Base-by-base conservation (phyloP, 2,329 filamentous ascomycete species). In the Aspergillus spinulosporus region DNA sequence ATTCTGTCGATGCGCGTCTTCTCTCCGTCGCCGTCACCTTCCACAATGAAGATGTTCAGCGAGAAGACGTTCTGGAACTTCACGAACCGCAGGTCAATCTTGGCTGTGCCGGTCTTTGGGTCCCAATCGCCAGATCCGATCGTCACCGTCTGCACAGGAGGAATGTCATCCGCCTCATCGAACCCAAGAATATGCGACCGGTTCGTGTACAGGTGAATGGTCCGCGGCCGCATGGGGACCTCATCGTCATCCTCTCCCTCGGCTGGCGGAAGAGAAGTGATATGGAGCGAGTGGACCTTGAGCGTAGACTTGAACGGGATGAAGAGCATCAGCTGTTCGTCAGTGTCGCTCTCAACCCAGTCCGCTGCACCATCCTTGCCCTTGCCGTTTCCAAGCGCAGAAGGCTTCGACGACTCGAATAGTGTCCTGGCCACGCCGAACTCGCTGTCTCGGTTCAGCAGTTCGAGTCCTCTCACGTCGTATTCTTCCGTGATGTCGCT, bases 1-100 rank as follows among this genome's bases (percentile, higher is more conserved):
- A 81, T 61, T 9, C 78, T 66, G 58, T 81, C 78, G 39, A 99
- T 74, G 55, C 94, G 86, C 56, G 94, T 88, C 79, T 90, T 92
- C 71, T 97, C 92, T 43, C 87, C 84, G 50, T 90, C 88, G 14
- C 87, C 87, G 53, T 93, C 89, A 2, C 92, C 92, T 70, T 95
- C 88, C 52, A 89, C 89, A 34, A 99, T 87, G 72, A 97, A 99
- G 8, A 99, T 66, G 14, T 96, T 88, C 66, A 99, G 71, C 59
- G 87, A 94, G 58, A 86, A 88, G 52, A 97, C 89, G 70, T 92
- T 95, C 77, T 97, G 94, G 80, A 97, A 99, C 78, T 97, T 97
- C 76, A 99, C 94, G 69, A 93, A 97, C 11, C 92, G 89, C 66
- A 97, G 77, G 44, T 82, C 76, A 52, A 93, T 77, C 66, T 81